Percentiles rank a stretch among this genome's conserved stretches.
Evolutionary conservation across 2,329 filamentous ascomycete species (phyloP).

Genomic region (Ophiostoma angusticollis): DNA sequence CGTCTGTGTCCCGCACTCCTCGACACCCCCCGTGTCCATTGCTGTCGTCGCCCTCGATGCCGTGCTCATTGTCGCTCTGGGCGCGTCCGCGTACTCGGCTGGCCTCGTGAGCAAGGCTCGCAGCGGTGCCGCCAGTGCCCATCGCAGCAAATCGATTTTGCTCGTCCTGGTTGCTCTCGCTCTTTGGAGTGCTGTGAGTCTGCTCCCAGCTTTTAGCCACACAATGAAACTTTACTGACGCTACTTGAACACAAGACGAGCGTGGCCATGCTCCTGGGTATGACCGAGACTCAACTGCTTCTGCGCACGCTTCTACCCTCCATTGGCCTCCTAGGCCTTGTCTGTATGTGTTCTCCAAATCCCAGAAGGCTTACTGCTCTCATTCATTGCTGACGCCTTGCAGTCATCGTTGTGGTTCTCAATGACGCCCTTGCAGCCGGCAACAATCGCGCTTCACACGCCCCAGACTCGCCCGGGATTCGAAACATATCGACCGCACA

Average conservation of each 20-base stretch:
- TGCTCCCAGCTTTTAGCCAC: too few relatives aligned
- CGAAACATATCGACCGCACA: slow-evolving; percentile 24
- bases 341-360: slow-evolving; percentile 27
- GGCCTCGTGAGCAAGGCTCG: slow-evolving; percentile 23
- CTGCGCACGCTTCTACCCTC: slow-evolving; percentile 38
- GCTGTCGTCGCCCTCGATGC: slow-evolving; percentile 32
- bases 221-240: too few relatives aligned
- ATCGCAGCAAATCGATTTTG: slow-evolving; percentile 28
- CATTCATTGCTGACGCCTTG: too few relatives aligned
- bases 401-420: slow-evolving; percentile 29
- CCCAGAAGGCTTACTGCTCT: neutral
- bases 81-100: slow-evolving; percentile 27
- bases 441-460: slow-evolving; percentile 19
- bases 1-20: slow-evolving; percentile 38
- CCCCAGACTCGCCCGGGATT: slow-evolving; percentile 27
- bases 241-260: slow-evolving; percentile 30
- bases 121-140: slow-evolving; percentile 17
- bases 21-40: slow-evolving; percentile 31
- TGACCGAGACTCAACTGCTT: slow-evolving; percentile 28
- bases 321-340: slow-evolving; percentile 33
- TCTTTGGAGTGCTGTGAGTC: slow-evolving; percentile 38
- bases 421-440: slow-evolving; percentile 22
- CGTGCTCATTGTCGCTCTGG: slow-evolving; percentile 29
- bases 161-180: slow-evolving; percentile 30
- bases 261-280: slow-evolving; percentile 37